A percentile compares a stretch with the other conserved stretches of the same genome.
Conservation (phyloP, 805 yeast species). For the Pichia scutulata region DNA sequence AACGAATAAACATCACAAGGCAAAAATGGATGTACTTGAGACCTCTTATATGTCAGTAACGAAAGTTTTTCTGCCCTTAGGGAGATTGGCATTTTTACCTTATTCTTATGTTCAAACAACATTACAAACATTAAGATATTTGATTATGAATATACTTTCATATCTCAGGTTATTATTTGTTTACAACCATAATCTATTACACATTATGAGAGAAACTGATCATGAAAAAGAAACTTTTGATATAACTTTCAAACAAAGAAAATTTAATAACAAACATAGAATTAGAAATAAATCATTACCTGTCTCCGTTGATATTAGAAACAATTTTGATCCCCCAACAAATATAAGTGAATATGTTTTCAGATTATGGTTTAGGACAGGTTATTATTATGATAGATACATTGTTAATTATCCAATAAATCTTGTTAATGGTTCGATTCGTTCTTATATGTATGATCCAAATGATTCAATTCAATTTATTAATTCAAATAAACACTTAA, state of each 20-base stretch:
- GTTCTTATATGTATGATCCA: slow-evolving; percentile 4
- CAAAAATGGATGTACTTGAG: slow-evolving; percentile 4
- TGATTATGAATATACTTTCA: slow-evolving; percentile 13
- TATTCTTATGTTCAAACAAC: slow-evolving; percentile 17
- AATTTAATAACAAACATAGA: slow-evolving; percentile 13
- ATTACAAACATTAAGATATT: slow-evolving; percentile 17
- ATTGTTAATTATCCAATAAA: slow-evolving; percentile 28
- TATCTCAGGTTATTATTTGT: slow-evolving; percentile 15
- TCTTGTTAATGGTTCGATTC: slow-evolving; percentile 2
- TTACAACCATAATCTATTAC: slow-evolving; percentile 18
- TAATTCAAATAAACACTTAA: neutral
- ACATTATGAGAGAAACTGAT: slow-evolving; percentile 19
- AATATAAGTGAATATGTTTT: slow-evolving; percentile 12
- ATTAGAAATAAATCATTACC: slow-evolving; percentile 16
- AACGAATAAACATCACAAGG: neutral
- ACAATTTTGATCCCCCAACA: slow-evolving; percentile 22
- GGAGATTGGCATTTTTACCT: slow-evolving; percentile 20
- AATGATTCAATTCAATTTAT: neutral
- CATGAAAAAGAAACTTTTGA: slow-evolving; percentile 17
- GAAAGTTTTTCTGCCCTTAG: slow-evolving; percentile 15
- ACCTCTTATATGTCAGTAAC: slow-evolving; percentile 3
- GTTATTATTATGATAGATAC: slow-evolving; percentile 34
- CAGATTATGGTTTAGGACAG: slow-evolving; percentile 28
- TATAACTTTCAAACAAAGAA: slow-evolving; percentile 17
- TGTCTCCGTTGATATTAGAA: slow-evolving; percentile 12